These are phyloP conservation scores for Coemansia sp. DNA, from an alignment of 192 early-diverging fungal species.

Conservation along the genomic window DNA sequence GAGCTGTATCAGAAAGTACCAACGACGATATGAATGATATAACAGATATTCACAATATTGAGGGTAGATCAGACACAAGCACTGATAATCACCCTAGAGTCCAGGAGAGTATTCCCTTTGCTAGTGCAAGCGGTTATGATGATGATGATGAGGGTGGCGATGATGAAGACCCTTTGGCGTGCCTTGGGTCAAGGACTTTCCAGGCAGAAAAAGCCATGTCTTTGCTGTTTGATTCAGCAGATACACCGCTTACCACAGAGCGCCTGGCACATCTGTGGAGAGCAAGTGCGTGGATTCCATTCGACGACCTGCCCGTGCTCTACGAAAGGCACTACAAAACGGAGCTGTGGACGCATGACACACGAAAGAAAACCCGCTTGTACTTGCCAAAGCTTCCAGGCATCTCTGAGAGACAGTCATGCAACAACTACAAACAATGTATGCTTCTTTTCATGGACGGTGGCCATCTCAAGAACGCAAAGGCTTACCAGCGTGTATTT, in stretches of 20 bases:
- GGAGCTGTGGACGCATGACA: conserved; percentile 15
- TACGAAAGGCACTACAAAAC: conserved; percentile 10
- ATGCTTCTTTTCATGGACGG: conserved; percentile 24
- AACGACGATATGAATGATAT: not conserved
- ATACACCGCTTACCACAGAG: conserved; percentile 10
- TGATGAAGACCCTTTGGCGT: conserved; percentile 1
- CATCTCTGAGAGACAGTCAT: conserved; percentile 11
- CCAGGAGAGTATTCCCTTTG: not conserved
- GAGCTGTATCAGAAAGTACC: not conserved
- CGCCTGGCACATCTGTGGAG: conserved; percentile 30
- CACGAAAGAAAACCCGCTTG: conserved; percentile 11
- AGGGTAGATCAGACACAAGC: not conserved
- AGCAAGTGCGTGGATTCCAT: conserved; percentile 32
- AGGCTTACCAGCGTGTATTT: conserved; percentile 15
- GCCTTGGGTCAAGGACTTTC: conserved; percentile 12
- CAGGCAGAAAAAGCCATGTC: conserved; percentile 10
- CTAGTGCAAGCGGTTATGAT: not conserved
- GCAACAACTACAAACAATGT: not conserved
- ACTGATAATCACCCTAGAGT: not conserved
- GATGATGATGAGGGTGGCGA: conserved; percentile 26
- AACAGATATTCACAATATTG: not conserved
- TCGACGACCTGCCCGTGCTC: conserved; percentile 14
- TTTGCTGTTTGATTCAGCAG: conserved; percentile 13
- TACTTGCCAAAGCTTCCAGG: conserved; percentile 4
- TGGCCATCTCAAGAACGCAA: conserved; percentile 18